Base-by-base conservation (phyloP, 495 filamentous ascomycete species). In the Physcia stellaris region DNA sequence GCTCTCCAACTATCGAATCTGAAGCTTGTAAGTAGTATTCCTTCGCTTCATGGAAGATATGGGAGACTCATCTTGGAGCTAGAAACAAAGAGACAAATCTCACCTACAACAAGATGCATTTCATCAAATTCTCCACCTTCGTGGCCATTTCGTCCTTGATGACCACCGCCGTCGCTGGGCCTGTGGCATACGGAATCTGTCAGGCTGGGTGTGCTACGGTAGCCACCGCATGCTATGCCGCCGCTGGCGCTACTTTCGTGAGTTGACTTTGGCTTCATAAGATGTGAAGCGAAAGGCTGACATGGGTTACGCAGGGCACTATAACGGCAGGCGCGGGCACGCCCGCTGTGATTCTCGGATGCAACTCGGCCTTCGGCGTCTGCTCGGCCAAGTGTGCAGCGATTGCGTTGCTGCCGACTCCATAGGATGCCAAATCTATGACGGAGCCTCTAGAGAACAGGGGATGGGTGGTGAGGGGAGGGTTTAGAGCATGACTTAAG, bases 191-290 rank as follows among this genome's bases (percentile, higher is more conserved):
- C 37, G 67, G 60, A 0, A 38, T 66, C 12, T 73, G 69, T 31
- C 67, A 75, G 44, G 56, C 58, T 0, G 69, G 68, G 3, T 74
- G 71, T 33, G 48, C 67, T 0, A 37, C 36, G 0, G 47, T 74
- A 0, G 67, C 67, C 0, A 62, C 61, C 53, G 66, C 68, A 0
- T 75, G 71, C 41, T 75, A 74, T 40, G 10, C 39, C 1, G 68
- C 63, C n/a, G 70, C 61, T 3, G 68, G 70, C 0, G 50, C 46
- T 22, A 62, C 59, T 2, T 73, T 54, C 56, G 66, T 64, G n/a
- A n/a, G n/a, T n/a, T n/a, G n/a, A n/a, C n/a, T n/a, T n/a, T n/a
- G n/a, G n/a, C n/a, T n/a, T n/a, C n/a, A n/a, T n/a, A n/a, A n/a
- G n/a, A n/a, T n/a, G n/a, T n/a, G n/a, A n/a, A n/a, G n/a, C n/a